Evolutionary conservation across 257 asterid species (phyloP).

Genomic region (Salvia hispanica): DNA sequence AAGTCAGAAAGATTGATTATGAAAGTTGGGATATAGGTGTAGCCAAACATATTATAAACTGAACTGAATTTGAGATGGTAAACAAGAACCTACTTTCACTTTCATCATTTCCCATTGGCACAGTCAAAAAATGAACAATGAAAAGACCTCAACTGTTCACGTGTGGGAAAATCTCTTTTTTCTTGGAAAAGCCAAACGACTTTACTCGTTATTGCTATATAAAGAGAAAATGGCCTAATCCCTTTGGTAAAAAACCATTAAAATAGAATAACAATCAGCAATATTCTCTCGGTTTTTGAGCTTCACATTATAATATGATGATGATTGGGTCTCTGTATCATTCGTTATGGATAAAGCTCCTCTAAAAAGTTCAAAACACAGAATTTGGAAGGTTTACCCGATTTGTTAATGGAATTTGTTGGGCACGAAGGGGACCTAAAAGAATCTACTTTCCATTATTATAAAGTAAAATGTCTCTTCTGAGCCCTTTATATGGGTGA

Average conservation of each 20-base stretch:
- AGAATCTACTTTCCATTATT: constrained; percentile 45
- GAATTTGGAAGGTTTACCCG: no score
- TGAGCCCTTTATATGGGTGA: no score
- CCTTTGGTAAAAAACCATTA: constrained; percentile 25
- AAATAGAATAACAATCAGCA: constrained; percentile 35
- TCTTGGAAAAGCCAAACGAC: constrained; percentile 34
- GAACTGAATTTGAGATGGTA: constrained; percentile 11
- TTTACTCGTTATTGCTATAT: constrained; percentile 31
- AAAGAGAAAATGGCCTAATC: constrained; percentile 28
- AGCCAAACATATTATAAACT: constrained; percentile 12
- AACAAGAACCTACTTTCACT: constrained; percentile 32
- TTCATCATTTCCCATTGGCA: constrained; percentile 32
- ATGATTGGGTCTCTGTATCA: constrained; percentile 41
- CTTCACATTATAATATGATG: constrained; percentile 18
- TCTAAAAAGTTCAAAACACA: constrained; percentile 37
- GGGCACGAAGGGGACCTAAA: constrained; percentile 75
- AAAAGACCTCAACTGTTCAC: constrained; percentile 6
- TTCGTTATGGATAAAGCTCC: constrained; percentile 32
- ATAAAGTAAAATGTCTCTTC: constrained; percentile 46
- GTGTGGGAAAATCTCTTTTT: constrained; percentile 12
- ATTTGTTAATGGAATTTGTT: constrained; percentile 56
- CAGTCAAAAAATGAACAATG: constrained; percentile 28
- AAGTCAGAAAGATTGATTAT: no score
- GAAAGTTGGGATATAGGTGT: no score
- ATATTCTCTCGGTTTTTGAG: constrained; percentile 37